A percentile compares a stretch with the other conserved stretches of the same genome.
Evolutionary conservation across 176 grass and related monocot genomes (phyloP).

Genomic region (Musa itinerans): DNA sequence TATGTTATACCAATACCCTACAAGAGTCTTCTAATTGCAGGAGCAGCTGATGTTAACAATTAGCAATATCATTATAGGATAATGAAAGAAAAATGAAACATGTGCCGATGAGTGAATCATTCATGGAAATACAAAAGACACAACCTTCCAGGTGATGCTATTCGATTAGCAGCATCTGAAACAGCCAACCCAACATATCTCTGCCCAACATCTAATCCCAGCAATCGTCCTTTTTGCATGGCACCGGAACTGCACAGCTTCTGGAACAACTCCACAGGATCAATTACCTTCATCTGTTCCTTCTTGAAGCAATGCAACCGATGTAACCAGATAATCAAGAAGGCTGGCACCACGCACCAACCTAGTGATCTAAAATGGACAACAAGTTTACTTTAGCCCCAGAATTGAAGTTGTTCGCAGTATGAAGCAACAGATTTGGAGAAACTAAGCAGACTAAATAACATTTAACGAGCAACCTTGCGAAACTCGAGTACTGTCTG

Average conservation of each 20-base stretch:
- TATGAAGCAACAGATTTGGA: no score
- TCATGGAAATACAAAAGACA: neutral
- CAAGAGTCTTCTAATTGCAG: no score
- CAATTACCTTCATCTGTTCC: constrained; percentile 54
- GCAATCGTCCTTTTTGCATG: constrained; percentile 29
- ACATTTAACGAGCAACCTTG: no score
- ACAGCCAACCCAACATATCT: constrained; percentile 76
- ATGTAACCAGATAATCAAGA: no score
- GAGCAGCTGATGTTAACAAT: neutral
- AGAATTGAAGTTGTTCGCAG: no score
- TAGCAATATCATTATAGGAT: neutral
- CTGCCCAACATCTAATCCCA: constrained; percentile 77
- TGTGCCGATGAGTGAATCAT: neutral
- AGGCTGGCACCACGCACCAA: neutral
- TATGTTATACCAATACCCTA: no score
- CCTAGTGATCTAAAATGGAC: neutral
- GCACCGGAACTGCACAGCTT: constrained; percentile 39
- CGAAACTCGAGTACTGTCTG: no score
- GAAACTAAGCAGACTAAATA: no score
- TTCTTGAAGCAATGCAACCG: neutral
- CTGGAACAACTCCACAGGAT: constrained; percentile 43
- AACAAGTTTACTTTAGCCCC: neutral
- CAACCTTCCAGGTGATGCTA: constrained; percentile 62
- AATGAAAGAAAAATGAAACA: neutral
- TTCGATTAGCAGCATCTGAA: constrained; percentile 53